Evolutionary conservation across 805 yeast species (phyloP).

Genomic region (Isabelozyma heimii): DNA sequence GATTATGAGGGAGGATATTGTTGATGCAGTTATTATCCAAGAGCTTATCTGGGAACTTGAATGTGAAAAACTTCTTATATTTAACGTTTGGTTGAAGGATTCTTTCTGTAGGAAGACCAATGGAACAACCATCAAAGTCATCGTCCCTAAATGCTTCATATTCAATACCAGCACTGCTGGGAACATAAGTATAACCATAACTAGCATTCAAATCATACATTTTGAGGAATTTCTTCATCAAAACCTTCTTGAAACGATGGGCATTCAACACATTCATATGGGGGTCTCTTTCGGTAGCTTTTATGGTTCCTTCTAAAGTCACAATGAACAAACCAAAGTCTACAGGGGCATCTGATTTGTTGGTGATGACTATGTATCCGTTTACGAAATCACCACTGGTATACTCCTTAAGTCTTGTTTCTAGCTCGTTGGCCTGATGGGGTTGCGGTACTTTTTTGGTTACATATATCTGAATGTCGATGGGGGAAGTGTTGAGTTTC

Average conservation of each 20-base stretch:
- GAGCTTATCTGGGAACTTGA: constrained; percentile 53
- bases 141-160: constrained; percentile 45
- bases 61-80: constrained; percentile 58
- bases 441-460: constrained; percentile 54
- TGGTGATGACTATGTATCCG: constrained; percentile 47
- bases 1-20: constrained; percentile 31
- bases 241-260: constrained; percentile 23
- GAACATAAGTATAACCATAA: constrained; percentile 46
- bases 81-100: constrained; percentile 46
- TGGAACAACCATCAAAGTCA: constrained; percentile 39
- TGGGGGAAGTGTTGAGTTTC: constrained; percentile 37
- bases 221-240: constrained; percentile 50
- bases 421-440: constrained; percentile 34
- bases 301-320: constrained; percentile 47
- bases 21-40: constrained; percentile 54
- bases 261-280: constrained; percentile 6
- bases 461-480: constrained; percentile 48
- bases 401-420: constrained; percentile 45
- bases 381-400: constrained; percentile 41
- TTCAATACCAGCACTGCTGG: constrained; percentile 50
- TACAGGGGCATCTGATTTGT: constrained; percentile 43
- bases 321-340: constrained; percentile 45
- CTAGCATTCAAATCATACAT: constrained; percentile 64
- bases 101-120: constrained; percentile 52
- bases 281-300: constrained; percentile 23